Base-by-base conservation (phyloP, 1,284 basidiomycete genomes). In the Tilletia caries region DNA sequence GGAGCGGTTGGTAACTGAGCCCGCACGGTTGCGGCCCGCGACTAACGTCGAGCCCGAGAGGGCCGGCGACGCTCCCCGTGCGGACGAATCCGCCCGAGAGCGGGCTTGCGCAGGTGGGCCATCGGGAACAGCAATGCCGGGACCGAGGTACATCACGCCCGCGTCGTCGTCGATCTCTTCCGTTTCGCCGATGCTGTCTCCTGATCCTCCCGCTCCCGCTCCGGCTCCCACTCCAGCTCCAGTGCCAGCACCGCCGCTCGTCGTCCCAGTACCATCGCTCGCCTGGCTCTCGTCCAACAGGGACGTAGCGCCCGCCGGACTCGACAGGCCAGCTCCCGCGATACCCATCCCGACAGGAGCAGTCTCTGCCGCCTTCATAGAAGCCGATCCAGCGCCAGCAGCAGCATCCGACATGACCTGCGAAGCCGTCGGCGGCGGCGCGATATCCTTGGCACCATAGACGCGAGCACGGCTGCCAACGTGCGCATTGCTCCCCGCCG, bases 131-230 rank as follows among this genome's bases (percentile, higher is more conserved):
- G 72, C 74, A 18, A 79, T 73, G 44, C 76, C 78, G 23, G 78
- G 78, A 12, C 77, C 77, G 15, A 77, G 70, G 52, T 75, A 79
- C 75, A 79, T 77, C 66, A 77, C 75, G 25, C 75, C 76, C 43
- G 68, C 67, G 20, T 73, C 75, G 23, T 74, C 71, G 4, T 25
- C 68, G 41, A 15, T 64, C 62, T 13, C 65, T 68, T 48, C 60
- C 75, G 15, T 13, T 6, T 67, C 34, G 0, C 3, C 64, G 41
- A 10, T 27, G 20, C 12, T 18, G 3, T 1, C 62, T n/a, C 27
- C 64, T n/a, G 37, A 8, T 4, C 12, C 43, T 44, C n/a, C n/a
- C 20, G 62, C 62, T 18, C 18, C 37, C 27, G 20, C 18, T 34
- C 18, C 50, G 25, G 46, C 46, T n/a, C 3, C 18, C 20, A 23